phyloP scores from a whole-genome alignment of 768 basidiomycete genomes.

The Tricholoma furcatifolium region DNA sequence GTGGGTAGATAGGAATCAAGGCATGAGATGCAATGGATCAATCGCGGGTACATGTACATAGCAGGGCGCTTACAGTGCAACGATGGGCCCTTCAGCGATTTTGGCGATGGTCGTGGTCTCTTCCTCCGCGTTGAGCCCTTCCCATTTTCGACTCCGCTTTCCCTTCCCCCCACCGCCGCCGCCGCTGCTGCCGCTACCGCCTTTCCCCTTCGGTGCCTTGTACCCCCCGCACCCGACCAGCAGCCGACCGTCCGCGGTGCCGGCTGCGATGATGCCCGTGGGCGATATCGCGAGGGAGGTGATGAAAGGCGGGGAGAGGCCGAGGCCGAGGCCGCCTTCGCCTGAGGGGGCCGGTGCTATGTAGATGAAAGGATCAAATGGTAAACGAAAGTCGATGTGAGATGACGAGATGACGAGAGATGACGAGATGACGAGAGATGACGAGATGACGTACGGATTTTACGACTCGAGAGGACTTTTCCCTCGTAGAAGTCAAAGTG shows the following conservation, averaged over 20 bases:
- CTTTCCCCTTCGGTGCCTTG: slow-evolving; percentile 31
- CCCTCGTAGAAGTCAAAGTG: slow-evolving; percentile 67
- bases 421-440: too few relatives aligned
- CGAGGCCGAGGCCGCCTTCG: slow-evolving; percentile 50
- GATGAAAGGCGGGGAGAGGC: slow-evolving; percentile 75
- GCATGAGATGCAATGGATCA: too few relatives aligned
- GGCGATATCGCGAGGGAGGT: slow-evolving; percentile 59
- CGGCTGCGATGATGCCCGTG: slow-evolving; percentile 61
- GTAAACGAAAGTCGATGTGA: not conserved
- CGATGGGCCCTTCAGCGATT: slow-evolving; percentile 72
- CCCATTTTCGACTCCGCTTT: slow-evolving; percentile 67
- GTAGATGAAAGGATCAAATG: slow-evolving; percentile 4
- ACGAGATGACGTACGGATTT: slow-evolving; percentile 50
- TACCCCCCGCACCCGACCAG: slow-evolving; percentile 71
- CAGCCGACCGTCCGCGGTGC: slow-evolving; percentile 75
- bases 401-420: too few relatives aligned
- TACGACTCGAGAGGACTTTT: slow-evolving; percentile 53
- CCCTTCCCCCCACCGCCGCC: slow-evolving; percentile 38
- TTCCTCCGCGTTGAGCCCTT: slow-evolving; percentile 54
- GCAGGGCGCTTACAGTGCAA: slow-evolving; percentile 56
- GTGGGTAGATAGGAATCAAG: slow-evolving; percentile 3
- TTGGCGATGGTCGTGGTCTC: slow-evolving; percentile 42
- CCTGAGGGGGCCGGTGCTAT: slow-evolving; percentile 42
- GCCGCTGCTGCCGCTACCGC: too few relatives aligned
- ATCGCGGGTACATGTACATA: too few relatives aligned